Evolutionary conservation across 331 rosid genomes (phyloP).

Genomic region (Malus hybrid): DNA sequence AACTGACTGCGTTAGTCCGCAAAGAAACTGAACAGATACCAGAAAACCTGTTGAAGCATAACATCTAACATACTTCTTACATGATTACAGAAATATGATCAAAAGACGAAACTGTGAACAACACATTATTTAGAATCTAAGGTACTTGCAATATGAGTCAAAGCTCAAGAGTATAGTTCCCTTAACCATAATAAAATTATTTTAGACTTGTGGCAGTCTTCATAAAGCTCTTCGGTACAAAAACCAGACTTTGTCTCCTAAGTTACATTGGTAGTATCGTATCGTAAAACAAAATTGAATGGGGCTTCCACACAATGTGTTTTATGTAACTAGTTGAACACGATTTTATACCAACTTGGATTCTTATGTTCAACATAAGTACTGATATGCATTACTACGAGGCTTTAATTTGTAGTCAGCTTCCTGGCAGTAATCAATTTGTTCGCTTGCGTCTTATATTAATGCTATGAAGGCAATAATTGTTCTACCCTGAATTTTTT

Average conservation of each 20-base stretch:
- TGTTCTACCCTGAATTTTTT: neutral
- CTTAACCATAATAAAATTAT: too few species aligned
- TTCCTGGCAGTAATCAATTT: neutral
- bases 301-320: neutral
- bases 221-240: too few species aligned
- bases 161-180: neutral
- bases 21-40: slow-evolving; percentile 18
- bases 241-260: too few species aligned
- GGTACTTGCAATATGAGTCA: too few species aligned
- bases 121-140: neutral
- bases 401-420: too few species aligned
- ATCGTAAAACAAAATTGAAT: too few species aligned
- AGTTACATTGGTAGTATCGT: too few species aligned
- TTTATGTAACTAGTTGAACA: neutral
- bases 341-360: neutral
- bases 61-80: neutral
- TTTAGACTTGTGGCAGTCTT: too few species aligned
- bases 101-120: too few species aligned
- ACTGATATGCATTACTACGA: neutral
- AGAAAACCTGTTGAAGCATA: slow-evolving; percentile 15
- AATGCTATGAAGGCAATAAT: neutral
- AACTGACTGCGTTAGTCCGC: slow-evolving; percentile 5
- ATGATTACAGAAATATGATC: too few species aligned
- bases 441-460: neutral
- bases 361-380: neutral